Conservation (phyloP, 257 asterid species). For the Datura wrightii region DNA sequence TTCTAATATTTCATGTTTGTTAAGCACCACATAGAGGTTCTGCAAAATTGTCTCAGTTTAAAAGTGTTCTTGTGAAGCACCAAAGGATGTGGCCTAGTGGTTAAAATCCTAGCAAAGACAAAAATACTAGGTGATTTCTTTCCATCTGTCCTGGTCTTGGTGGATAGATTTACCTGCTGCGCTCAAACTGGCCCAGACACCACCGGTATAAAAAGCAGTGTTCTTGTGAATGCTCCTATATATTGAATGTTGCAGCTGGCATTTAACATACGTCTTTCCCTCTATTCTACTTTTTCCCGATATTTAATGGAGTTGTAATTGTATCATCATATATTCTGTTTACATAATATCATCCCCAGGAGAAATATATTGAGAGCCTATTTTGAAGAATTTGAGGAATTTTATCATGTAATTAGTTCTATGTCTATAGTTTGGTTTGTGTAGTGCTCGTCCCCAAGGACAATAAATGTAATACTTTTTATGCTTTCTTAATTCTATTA, state of each 20-base stretch:
- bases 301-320: background rate
- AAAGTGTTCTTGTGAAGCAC: background rate
- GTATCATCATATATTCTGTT: background rate
- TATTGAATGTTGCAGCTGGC: background rate
- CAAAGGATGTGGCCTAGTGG: background rate
- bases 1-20: conserved; percentile 9
- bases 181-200: background rate
- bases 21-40: background rate
- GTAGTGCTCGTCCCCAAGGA: background rate
- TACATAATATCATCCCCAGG: background rate
- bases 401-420: background rate
- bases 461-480: background rate
- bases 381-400: background rate
- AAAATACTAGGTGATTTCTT: background rate
- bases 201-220: background rate
- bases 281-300: background rate
- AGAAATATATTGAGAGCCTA: conserved; percentile 11
- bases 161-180: background rate
- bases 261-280: background rate
- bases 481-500: background rate
- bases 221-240: background rate
- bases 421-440: background rate
- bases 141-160: background rate
- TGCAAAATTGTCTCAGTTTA: background rate
- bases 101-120: too few relatives aligned